A percentile compares a stretch with the other conserved stretches of the same genome.
phyloP scores from a whole-genome alignment of 306 rosid species.

The Acacia acuminata region DNA sequence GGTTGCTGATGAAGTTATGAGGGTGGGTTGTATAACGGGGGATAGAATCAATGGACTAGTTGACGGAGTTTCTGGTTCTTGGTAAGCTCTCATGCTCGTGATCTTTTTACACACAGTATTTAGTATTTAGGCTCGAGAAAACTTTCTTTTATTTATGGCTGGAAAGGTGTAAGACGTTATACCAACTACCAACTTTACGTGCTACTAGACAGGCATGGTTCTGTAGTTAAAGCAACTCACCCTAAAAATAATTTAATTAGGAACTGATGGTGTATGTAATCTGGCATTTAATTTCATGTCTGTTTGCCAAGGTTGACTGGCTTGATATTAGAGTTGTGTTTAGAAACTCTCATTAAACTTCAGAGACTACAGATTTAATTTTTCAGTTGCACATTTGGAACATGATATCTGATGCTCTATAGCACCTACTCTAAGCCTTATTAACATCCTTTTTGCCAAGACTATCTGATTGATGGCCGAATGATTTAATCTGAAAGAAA shows the following conservation, averaged over 20 bases:
- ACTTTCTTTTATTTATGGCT: slow-evolving; percentile 2
- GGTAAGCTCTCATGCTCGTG: slow-evolving; percentile 46
- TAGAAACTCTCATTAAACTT: neutral
- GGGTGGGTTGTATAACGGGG: slow-evolving; percentile 88
- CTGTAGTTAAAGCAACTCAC: neutral
- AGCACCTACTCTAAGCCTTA: neutral
- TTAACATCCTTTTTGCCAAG: neutral
- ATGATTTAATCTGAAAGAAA: neutral
- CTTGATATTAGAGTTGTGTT: neutral
- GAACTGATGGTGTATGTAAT: slow-evolving; percentile 3
- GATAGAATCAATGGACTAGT: slow-evolving; percentile 94
- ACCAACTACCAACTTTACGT: neutral
- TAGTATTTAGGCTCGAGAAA: neutral
- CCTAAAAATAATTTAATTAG: neutral
- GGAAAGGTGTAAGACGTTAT: neutral
- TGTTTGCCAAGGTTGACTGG: neutral
- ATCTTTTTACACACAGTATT: neutral
- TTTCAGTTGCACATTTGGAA: neutral
- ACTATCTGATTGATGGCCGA: neutral
- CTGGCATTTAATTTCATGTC: neutral
- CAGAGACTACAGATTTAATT: slow-evolving; percentile 4
- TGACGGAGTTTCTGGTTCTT: slow-evolving; percentile 90
- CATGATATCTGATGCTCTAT: neutral
- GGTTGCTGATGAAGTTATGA: slow-evolving; percentile 93
- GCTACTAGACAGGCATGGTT: neutral